Evolutionary conservation across 768 basidiomycete species (phyloP).

Genomic region (Trametes cingulata): DNA sequence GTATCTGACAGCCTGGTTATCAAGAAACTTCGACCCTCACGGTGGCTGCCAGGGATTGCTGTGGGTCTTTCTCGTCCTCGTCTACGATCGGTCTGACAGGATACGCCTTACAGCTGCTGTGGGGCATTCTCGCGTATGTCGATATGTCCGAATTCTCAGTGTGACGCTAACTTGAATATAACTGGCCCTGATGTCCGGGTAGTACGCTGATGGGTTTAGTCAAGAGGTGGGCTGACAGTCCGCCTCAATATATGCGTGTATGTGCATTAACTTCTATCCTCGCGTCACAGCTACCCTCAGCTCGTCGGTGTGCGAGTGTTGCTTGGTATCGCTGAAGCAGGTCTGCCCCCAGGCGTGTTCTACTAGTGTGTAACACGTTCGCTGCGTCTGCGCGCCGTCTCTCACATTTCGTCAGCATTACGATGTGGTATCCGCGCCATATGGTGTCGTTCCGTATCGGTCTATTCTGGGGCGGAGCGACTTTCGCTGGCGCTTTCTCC

Average conservation of each 20-base stretch:
- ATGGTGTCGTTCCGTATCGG: conserved; percentile 32
- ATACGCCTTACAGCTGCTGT: conserved; percentile 44
- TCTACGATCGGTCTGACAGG: neutral
- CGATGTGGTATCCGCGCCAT: conserved; percentile 30
- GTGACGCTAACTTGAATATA: too few relatives aligned
- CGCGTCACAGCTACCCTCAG: conserved; percentile 62
- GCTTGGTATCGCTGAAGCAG: conserved; percentile 67
- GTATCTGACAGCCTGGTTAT: conserved; percentile 52
- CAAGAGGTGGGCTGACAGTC: conserved; percentile 47
- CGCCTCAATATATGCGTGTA: too few relatives aligned
- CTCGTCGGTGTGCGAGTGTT: conserved; percentile 56
- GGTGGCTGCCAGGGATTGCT: conserved; percentile 69
- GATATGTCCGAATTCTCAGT: too few relatives aligned
- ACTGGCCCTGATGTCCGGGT: too few relatives aligned
- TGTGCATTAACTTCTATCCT: too few relatives aligned
- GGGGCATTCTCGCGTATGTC: conserved; percentile 62
- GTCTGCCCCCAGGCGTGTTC: conserved; percentile 68
- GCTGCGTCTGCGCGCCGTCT: neutral
- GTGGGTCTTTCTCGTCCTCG: conserved; percentile 34
- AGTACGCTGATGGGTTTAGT: conserved; percentile 69
- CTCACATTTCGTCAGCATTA: neutral
- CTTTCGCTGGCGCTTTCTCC: conserved; percentile 30
- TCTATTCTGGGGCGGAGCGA: conserved; percentile 31
- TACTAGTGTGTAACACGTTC: conserved; percentile 51
- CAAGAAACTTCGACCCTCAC: conserved; percentile 63